Evolutionary conservation across 768 basidiomycete species (phyloP).

Genomic region (Cubamyces lactineus): DNA sequence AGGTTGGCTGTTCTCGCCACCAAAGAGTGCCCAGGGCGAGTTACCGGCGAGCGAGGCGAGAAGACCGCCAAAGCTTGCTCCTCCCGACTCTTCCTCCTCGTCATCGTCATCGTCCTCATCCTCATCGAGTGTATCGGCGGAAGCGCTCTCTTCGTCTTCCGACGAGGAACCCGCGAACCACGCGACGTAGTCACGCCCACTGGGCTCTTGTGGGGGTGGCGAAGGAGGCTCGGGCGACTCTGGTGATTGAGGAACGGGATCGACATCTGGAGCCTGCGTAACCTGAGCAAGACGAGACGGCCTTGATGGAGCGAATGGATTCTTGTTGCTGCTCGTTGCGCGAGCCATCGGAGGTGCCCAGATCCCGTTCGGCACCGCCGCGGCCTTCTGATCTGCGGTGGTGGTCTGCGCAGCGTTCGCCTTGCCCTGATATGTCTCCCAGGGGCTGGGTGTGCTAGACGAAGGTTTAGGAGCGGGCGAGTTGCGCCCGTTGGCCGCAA

Average conservation of each 20-base stretch:
- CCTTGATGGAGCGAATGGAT: constrained; percentile 16
- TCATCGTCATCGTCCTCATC: constrained; percentile 17
- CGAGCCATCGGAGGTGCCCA: constrained; percentile 18
- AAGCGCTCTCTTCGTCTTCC: constrained; percentile 14
- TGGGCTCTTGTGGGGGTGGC: constrained; percentile 12
- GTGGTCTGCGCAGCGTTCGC: background rate
- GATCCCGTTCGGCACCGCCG: background rate
- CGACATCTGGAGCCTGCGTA: constrained; percentile 1
- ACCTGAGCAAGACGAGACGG: constrained; percentile 21
- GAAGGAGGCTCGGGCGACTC: constrained; percentile 22
- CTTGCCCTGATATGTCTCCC: constrained; percentile 14
- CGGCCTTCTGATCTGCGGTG: constrained; percentile 10
- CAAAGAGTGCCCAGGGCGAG: constrained; percentile 22
- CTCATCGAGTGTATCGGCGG: constrained; percentile 3
- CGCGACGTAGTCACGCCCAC: constrained; percentile 17
- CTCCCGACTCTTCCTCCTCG: background rate
- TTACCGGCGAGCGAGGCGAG: constrained; percentile 18
- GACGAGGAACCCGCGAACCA: constrained; percentile 26
- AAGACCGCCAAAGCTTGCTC: constrained; percentile 7
- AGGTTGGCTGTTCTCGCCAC: constrained; percentile 5
- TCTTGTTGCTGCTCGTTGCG: constrained; percentile 15
- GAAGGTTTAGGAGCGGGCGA: background rate
- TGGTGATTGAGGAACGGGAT: constrained; percentile 4
- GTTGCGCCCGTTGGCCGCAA: background rate
- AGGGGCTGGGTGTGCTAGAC: constrained; percentile 3